Conservation (phyloP, 2,329 filamentous ascomycete genomes). For the Colletotrichum ledebouriae region DNA sequence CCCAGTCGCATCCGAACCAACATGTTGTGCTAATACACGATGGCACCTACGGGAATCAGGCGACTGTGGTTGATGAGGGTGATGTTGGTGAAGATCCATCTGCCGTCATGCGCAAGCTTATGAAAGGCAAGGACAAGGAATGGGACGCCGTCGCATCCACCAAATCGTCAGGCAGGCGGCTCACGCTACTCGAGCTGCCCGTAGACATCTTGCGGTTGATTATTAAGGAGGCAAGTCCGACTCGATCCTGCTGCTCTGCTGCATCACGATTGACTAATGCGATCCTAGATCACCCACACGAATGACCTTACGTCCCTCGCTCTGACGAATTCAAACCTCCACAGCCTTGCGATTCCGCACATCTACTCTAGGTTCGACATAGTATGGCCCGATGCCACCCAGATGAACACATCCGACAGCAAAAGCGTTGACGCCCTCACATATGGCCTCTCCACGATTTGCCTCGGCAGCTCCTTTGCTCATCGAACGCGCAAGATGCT, state of each 20-base stretch:
- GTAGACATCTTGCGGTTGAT: conserved; percentile 84
- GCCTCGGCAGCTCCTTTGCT: conserved; percentile 71
- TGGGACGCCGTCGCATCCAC: conserved; percentile 70
- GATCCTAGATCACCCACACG: conserved; percentile 77
- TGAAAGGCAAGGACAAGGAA: conserved; percentile 75
- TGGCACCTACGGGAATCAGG: conserved; percentile 4
- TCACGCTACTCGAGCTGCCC: conserved; percentile 80
- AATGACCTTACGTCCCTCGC: conserved; percentile 86
- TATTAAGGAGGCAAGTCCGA: conserved; percentile 75
- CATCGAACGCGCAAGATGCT: conserved; percentile 54
- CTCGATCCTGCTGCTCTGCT: conserved; percentile 26
- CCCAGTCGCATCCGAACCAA: conserved; percentile 33
- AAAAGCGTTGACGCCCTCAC: conserved; percentile 86
- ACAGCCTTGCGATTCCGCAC: conserved; percentile 79
- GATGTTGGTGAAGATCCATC: conserved; percentile 42
- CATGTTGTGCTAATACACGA: conserved; percentile 26
- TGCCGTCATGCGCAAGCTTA: conserved; percentile 51
- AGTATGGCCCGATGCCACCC: conserved; percentile 81
- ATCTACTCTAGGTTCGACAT: conserved; percentile 91
- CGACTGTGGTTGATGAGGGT: conserved; percentile 19
- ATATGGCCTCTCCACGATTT: conserved; percentile 84
- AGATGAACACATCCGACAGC: conserved; percentile 72
- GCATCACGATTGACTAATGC: conserved; percentile 34
- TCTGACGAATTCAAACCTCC: conserved; percentile 82
- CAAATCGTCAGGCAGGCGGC: conserved; percentile 44